Conservation (phyloP, 441 rosid species). For the Hura crepitans region DNA sequence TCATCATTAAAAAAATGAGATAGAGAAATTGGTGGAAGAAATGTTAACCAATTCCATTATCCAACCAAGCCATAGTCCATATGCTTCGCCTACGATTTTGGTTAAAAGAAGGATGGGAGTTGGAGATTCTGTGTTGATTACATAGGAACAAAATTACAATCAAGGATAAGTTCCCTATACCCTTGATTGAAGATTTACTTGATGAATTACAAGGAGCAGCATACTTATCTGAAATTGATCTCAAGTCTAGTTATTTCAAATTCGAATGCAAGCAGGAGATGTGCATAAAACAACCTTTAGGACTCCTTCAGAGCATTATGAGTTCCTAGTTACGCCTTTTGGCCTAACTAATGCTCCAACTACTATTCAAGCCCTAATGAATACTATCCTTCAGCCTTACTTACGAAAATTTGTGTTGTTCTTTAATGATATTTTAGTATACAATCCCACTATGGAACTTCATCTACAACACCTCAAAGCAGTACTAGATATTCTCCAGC, state of each 20-base stretch:
- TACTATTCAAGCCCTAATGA: no score
- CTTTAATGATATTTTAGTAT: not conserved
- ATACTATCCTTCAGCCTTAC: no score
- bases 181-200: not conserved
- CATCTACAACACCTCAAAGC: not conserved
- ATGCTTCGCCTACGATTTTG: not conserved
- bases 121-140: not conserved
- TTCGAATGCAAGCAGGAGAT: no score
- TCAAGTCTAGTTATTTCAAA: not conserved
- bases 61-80: not conserved
- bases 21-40: not conserved
- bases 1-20: not conserved
- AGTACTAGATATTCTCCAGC: not conserved
- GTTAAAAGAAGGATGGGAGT: not conserved
- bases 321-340: no score
- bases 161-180: not conserved
- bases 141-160: not conserved
- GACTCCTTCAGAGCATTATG: no score
- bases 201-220: not conserved
- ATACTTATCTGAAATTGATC: not conserved
- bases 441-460: accelerated
- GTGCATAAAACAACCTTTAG: no score
- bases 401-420: no score
- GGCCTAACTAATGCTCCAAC: no score
- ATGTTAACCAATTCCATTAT: not conserved